Conservation (phyloP, 2,329 filamentous ascomycete genomes). For the Phoma sp. region DNA sequence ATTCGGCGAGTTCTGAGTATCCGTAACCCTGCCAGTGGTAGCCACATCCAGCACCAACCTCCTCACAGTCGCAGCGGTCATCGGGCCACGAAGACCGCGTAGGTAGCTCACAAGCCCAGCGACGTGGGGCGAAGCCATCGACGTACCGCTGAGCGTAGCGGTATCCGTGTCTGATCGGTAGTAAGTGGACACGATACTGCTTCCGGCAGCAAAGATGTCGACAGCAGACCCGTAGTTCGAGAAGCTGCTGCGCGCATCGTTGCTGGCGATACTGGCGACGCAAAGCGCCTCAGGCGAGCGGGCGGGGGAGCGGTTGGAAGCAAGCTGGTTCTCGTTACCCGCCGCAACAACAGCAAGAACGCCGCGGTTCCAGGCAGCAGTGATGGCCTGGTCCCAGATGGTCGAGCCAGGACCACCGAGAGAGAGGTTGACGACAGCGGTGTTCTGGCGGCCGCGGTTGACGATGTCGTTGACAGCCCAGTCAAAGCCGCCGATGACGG, state of each 20-base stretch:
- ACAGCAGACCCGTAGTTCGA: conserved; percentile 49
- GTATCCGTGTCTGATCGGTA: conserved; percentile 49
- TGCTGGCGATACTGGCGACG: conserved; percentile 43
- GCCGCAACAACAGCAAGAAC: conserved; percentile 45
- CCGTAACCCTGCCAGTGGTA: conserved; percentile 28
- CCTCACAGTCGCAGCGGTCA: conserved; percentile 26
- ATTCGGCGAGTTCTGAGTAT: conserved; percentile 28
- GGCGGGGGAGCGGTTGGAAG: conserved; percentile 37
- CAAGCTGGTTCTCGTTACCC: conserved; percentile 42
- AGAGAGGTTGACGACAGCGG: conserved; percentile 48
- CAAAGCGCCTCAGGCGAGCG: conserved; percentile 44
- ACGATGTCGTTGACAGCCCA: conserved; percentile 47
- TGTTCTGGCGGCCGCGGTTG: conserved; percentile 31
- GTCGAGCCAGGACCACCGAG: conserved; percentile 39
- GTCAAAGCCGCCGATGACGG: conserved; percentile 39
- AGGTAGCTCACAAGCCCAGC: conserved; percentile 72
- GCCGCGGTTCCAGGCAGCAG: conserved; percentile 37
- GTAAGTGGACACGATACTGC: conserved; percentile 54
- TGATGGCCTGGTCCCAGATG: conserved; percentile 43
- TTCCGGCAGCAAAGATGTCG: conserved; percentile 49
- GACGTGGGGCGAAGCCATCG: conserved; percentile 71
- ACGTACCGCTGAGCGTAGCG: conserved; percentile 62
- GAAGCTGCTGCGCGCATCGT: conserved; percentile 27
- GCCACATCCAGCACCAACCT: conserved; percentile 29
- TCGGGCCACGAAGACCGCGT: conserved; percentile 57